phyloP scores from a whole-genome alignment of 2,329 filamentous ascomycete genomes.

The Aspergillus clavatus region DNA sequence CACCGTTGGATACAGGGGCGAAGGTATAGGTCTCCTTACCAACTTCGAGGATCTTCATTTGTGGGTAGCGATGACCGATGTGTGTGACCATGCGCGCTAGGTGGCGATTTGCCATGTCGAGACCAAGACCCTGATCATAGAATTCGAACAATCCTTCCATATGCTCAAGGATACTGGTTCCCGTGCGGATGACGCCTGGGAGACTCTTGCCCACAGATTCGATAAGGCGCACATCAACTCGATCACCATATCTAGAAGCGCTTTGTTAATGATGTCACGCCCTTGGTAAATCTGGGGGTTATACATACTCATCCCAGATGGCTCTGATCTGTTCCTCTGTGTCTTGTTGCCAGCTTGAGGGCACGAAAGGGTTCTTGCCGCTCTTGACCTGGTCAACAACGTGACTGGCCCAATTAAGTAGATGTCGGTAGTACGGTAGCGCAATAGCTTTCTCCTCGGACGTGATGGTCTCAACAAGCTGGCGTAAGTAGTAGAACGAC shows the following conservation, averaged over 20 bases:
- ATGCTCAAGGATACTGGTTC: too few relatives aligned
- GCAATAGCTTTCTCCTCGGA: background rate
- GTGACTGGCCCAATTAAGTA: background rate
- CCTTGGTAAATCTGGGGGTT: background rate
- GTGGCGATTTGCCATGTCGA: constrained; percentile 17
- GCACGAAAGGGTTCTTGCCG: background rate
- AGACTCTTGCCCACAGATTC: constrained; percentile 30
- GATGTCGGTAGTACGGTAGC: background rate
- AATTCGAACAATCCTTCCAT: too few relatives aligned
- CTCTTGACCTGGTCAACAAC: background rate
- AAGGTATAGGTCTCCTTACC: too few relatives aligned
- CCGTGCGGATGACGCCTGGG: constrained; percentile 28
- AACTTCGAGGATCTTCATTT: constrained; percentile 42
- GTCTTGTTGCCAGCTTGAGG: too few relatives aligned
- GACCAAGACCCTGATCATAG: constrained; percentile 29
- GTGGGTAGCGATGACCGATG: constrained; percentile 39
- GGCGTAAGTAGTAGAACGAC: constrained; percentile 1
- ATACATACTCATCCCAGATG: too few relatives aligned
- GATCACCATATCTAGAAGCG: too few relatives aligned
- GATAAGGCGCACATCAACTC: constrained; percentile 12
- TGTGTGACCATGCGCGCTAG: constrained; percentile 30
- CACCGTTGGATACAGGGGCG: too few relatives aligned
- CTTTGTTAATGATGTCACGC: too few relatives aligned
- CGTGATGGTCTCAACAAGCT: background rate
- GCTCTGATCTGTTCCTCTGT: too few relatives aligned